These are phyloP conservation scores for Tephrocybe rancida DNA, from an alignment of 768 basidiomycete species.

Conservation along the genomic window DNA sequence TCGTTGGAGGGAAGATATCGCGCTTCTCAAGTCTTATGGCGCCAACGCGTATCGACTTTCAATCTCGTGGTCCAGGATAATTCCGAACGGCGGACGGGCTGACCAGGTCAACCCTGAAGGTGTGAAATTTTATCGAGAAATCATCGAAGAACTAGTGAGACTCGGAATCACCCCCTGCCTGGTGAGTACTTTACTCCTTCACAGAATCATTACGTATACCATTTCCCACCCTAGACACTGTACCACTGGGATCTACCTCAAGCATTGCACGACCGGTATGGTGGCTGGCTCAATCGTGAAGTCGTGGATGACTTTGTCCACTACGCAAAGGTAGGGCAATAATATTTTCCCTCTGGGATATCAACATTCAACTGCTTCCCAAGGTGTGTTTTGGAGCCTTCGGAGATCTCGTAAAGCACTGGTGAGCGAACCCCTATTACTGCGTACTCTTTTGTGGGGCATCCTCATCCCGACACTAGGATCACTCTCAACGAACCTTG, in stretches of 20 bases:
- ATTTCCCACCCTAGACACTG: conserved; percentile 47
- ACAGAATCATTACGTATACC: neutral
- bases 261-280: conserved; percentile 70
- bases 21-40: conserved; percentile 61
- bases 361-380: neutral
- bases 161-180: conserved; percentile 66
- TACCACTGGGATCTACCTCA: conserved; percentile 84
- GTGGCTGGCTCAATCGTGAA: conserved; percentile 73
- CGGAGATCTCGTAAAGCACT: conserved; percentile 74
- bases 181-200: conserved; percentile 32
- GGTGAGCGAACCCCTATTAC: too few species aligned
- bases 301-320: conserved; percentile 63
- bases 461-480: conserved; percentile 38
- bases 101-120: conserved; percentile 69
- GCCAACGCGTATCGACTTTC: conserved; percentile 78
- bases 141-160: conserved; percentile 66
- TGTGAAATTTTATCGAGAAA: conserved; percentile 62
- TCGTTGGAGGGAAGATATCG: conserved; percentile 66
- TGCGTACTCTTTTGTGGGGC: too few species aligned
- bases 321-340: conserved; percentile 51
- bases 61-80: conserved; percentile 72
- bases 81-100: conserved; percentile 62
- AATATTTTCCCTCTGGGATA: neutral
- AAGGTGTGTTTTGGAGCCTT: conserved; percentile 70
- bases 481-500: conserved; percentile 78